Percentiles rank a stretch among this genome's conserved stretches.
These are phyloP conservation scores for Beauveria australis DNA, from an alignment of 2,329 filamentous ascomycete species.

Conservation along the genomic window DNA sequence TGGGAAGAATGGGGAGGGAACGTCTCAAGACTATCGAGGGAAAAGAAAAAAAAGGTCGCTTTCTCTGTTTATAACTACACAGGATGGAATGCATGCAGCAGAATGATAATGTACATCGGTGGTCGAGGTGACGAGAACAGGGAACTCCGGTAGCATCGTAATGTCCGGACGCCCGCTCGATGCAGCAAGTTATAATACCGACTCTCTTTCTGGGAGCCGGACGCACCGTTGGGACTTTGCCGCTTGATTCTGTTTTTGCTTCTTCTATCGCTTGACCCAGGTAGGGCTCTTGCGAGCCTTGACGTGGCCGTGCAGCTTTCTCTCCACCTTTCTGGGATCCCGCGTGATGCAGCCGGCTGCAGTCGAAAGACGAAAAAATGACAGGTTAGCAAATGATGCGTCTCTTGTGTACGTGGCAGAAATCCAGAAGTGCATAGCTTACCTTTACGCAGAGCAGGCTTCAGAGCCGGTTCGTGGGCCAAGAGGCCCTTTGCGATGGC, in stretches of 20 bases:
- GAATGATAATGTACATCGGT: conserved; percentile 6
- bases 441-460: conserved; percentile 83
- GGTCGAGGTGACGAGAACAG: neutral
- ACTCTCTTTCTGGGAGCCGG: neutral
- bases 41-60: neutral
- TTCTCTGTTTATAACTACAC: conserved; percentile 7
- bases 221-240: neutral
- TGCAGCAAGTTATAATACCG: neutral
- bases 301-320: conserved; percentile 92
- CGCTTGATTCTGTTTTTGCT: neutral
- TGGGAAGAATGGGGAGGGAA: no score
- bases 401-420: neutral
- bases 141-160: neutral
- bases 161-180: neutral
- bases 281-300: conserved; percentile 97
- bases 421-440: conserved; percentile 30
- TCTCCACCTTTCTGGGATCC: conserved; percentile 86
- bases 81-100: neutral
- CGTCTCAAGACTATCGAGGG: neutral
- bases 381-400: conserved; percentile 9
- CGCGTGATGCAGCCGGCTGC: conserved; percentile 87
- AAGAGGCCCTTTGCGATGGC: conserved; percentile 81
- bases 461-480: conserved; percentile 86
- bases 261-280: conserved; percentile 76
- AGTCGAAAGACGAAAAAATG: conserved; percentile 25